Conservation (phyloP, 1,284 basidiomycete genomes). For the Trametes polyzona region DNA sequence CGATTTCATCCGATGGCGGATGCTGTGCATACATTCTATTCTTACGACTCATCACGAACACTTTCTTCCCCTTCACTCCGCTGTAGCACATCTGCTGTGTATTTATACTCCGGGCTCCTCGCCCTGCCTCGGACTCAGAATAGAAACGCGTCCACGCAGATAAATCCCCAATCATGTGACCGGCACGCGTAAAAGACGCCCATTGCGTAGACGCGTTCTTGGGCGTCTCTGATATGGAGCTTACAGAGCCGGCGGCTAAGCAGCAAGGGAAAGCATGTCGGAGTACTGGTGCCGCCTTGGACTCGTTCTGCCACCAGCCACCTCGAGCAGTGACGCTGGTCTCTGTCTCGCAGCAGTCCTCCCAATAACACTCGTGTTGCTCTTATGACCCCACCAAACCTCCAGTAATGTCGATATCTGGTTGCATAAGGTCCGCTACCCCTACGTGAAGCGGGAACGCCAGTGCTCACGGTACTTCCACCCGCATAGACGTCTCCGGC, state of each 20-base stretch:
- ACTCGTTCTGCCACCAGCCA: background rate
- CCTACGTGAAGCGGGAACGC: background rate
- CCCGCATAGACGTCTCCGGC: slow-evolving; percentile 22
- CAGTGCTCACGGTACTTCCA: background rate
- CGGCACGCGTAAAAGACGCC: background rate
- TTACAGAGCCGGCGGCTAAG: background rate
- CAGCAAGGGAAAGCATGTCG: no score
- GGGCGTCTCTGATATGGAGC: background rate
- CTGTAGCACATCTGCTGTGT: slow-evolving; percentile 5
- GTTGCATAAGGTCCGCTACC: slow-evolving; percentile 18
- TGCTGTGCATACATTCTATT: slow-evolving; percentile 12
- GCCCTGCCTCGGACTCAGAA: background rate
- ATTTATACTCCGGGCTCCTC: background rate
- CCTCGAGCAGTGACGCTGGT: no score
- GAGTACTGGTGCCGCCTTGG: background rate
- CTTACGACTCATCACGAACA: slow-evolving; percentile 5
- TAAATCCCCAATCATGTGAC: background rate
- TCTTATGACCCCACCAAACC: background rate
- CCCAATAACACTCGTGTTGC: background rate
- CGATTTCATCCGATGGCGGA: background rate
- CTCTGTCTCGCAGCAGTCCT: no score
- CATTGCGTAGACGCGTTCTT: background rate
- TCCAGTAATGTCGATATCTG: slow-evolving; percentile 8
- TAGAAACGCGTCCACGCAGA: background rate
- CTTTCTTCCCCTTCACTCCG: background rate